Conservation (phyloP, 2,329 filamentous ascomycete genomes). For the Fusarium acutatum region DNA sequence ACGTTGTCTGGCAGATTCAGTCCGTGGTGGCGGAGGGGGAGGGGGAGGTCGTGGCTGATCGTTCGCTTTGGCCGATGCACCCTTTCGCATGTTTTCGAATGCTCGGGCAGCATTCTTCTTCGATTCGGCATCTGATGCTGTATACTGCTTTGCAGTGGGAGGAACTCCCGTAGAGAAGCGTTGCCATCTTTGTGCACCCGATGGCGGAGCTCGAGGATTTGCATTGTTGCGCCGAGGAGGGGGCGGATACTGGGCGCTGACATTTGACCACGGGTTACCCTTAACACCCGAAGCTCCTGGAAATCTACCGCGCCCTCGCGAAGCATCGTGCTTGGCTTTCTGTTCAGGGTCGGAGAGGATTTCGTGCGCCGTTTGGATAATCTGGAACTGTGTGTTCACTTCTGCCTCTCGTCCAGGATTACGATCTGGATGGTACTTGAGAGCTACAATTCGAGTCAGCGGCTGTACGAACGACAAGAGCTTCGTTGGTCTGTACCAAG, state of each 20-base stretch:
- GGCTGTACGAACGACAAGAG: background rate
- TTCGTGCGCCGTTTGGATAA: conserved; percentile 87
- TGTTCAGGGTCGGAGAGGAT: conserved; percentile 64
- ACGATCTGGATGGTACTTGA: conserved; percentile 88
- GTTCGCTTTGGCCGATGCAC: conserved; percentile 39
- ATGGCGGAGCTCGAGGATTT: conserved; percentile 30
- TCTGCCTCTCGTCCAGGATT: conserved; percentile 85
- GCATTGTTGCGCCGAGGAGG: conserved; percentile 54
- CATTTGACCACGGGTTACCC: conserved; percentile 66
- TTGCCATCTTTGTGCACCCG: conserved; percentile 57
- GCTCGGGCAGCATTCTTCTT: conserved; percentile 54
- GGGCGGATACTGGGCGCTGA: conserved; percentile 58
- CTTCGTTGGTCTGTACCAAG: conserved; percentile 65
- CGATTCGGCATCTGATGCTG: conserved; percentile 46
- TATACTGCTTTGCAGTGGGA: conserved; percentile 53
- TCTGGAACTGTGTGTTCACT: conserved; percentile 83
- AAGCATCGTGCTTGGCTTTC: conserved; percentile 63
- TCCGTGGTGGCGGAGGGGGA: conserved; percentile 55
- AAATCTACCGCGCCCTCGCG: conserved; percentile 52
- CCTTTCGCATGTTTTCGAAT: conserved; percentile 55
- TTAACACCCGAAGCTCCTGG: conserved; percentile 62
- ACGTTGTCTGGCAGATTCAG: conserved; percentile 62
- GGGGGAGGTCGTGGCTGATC: conserved; percentile 44
- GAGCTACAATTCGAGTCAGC: conserved; percentile 60
- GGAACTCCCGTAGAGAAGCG: conserved; percentile 53